Percentiles rank a stretch among this genome's conserved stretches.
Conservation (phyloP, 106 monocot species). For the Dendrobium catenatum region DNA sequence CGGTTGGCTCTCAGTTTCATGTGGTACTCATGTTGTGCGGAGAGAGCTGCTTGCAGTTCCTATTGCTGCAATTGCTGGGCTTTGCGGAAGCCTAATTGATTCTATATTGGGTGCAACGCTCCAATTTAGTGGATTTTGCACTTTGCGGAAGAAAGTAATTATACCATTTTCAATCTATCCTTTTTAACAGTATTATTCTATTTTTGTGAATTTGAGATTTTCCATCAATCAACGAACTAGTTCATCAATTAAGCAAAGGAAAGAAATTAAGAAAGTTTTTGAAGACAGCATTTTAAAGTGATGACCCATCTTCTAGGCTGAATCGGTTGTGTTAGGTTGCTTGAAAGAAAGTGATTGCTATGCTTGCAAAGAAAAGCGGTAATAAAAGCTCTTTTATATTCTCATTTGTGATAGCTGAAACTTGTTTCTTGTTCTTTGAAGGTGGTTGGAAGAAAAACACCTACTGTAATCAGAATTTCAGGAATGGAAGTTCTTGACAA, state of each 20-base stretch:
- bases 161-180: background rate
- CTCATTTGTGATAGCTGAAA: background rate
- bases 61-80: conserved; percentile 54
- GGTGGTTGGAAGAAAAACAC: conserved; percentile 68
- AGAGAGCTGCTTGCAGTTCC: conserved; percentile 64
- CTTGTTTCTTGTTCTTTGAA: conserved; percentile 16
- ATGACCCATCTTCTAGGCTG: no score
- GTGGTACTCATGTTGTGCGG: conserved; percentile 28
- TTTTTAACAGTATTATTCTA: background rate
- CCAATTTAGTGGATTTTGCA: conserved; percentile 89
- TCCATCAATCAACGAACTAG: no score
- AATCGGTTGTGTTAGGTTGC: no score
- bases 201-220: background rate
- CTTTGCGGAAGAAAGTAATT: conserved; percentile 62
- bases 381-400: background rate
- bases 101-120: conserved; percentile 85
- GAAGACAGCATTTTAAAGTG: no score
- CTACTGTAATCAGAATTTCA: conserved; percentile 56
- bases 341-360: background rate
- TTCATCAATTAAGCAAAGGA: no score
- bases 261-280: no score
- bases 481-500: conserved; percentile 70
- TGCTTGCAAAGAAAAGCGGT: background rate
- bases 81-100: conserved; percentile 86
- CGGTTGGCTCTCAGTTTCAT: conserved; percentile 44